Evolutionary conservation across 78 protist species (phyloP), one percentile per base, ranked within the genome.

Genomic region (Dictyostelium capitatum): DNA sequence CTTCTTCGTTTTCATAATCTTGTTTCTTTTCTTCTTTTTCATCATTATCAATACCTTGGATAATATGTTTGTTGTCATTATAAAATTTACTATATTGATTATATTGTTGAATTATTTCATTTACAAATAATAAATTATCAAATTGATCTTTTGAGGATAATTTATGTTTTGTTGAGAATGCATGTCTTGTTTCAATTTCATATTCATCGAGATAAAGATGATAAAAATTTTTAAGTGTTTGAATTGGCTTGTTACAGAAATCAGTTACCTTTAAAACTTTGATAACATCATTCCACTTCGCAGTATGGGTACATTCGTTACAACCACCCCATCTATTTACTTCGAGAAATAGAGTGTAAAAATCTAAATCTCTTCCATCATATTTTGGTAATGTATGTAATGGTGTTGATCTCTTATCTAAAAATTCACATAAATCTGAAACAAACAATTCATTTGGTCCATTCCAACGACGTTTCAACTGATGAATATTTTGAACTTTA

Each of bases 401-500:
- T 64, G 92, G 65, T 46, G 25, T 75, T 15, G 75, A 28, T 14
- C 20, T 5, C 7, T 81, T 73, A 17, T 91, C 95, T 23, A 83
- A 74, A 51, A 77, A 91, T 6, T 37, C 57, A 19, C 69, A 72
- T 1, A 91, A 77, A 50, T 73, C 54, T 1, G 83, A 62, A 6
- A 74, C 84, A 59, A 91, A 91, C 20, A 81, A 28, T 54, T 87
- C 91, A 30, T 51, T 65, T 3, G 96, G 96, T 6, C 96, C 96
- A 25, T 79, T 64, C 91, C 96, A 87, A 64, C 93, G 64, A 17
- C 69, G 48, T 56, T 85, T 81, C 6, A 93, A 25, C 54, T 93
- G 96, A 80, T 93, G 89, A 20, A 93, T 93, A 67, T 81, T 82
- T 50, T 93, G 96, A 4, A 82, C 47, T 57, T 93, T 93, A 5